These are phyloP conservation scores for Claviceps digitariae DNA, from an alignment of 2,329 filamentous ascomycete genomes.

Conservation along the genomic window DNA sequence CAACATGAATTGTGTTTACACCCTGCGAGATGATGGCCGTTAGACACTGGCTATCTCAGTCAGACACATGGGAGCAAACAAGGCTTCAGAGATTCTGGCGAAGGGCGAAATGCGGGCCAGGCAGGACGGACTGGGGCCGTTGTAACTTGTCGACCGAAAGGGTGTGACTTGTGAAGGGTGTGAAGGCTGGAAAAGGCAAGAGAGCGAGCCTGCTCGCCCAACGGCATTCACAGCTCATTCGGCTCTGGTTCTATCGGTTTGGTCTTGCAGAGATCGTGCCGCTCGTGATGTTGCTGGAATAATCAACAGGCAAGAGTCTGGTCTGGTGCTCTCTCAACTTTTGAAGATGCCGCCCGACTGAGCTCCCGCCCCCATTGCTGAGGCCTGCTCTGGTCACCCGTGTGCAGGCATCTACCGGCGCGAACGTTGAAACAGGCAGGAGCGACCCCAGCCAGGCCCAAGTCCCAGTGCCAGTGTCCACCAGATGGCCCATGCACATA, in stretches of 20 bases:
- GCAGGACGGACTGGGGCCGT: too few relatives aligned
- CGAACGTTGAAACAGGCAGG: not conserved
- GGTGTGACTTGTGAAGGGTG: not conserved
- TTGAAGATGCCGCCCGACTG: too few relatives aligned
- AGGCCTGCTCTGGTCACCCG: too few relatives aligned
- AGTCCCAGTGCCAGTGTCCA: not conserved
- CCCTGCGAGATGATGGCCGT: not conserved
- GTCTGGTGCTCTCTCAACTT: not conserved
- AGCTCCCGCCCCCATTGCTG: not conserved
- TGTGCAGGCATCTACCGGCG: too few relatives aligned
- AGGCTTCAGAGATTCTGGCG: not conserved
- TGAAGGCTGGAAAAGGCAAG: not conserved
- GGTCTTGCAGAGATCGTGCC: not conserved
- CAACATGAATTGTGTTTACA: not conserved
- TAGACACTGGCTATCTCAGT: too few relatives aligned
- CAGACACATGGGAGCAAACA: not conserved
- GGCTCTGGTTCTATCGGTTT: not conserved
- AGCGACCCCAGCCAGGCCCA: not conserved
- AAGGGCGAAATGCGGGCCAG: too few relatives aligned
- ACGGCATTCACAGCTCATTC: not conserved
- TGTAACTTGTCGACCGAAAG: too few relatives aligned
- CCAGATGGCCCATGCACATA: not conserved
- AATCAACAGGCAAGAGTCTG: not conserved
- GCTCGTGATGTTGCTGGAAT: not conserved
- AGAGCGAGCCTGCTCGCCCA: too few relatives aligned